Evolutionary conservation across 1,284 basidiomycete genomes (phyloP).

Genomic region (Cutaneotrichosporon cyanovorans): DNA sequence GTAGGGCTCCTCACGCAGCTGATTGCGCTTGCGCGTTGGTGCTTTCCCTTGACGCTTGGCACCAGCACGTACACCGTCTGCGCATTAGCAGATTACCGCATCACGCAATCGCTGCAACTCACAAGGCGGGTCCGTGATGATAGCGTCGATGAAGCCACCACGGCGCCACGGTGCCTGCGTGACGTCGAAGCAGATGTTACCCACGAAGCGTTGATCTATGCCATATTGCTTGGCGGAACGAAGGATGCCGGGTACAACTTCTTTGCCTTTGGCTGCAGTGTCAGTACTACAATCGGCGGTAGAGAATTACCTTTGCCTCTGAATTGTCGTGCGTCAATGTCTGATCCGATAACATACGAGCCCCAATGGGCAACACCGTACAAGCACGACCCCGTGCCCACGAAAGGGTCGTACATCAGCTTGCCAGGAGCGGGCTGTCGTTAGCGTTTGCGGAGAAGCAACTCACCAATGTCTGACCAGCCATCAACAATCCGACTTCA

Average conservation of each 20-base stretch:
- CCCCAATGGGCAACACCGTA: slow-evolving; percentile 81
- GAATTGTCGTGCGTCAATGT: slow-evolving; percentile 97
- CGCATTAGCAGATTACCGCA: not conserved
- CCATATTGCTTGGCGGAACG: slow-evolving; percentile 82
- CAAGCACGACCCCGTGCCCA: slow-evolving; percentile 93
- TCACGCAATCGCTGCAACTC: slow-evolving; percentile 42
- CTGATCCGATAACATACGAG: slow-evolving; percentile 78
- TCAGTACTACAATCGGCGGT: not conserved
- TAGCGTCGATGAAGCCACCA: slow-evolving; percentile 85
- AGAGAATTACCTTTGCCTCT: slow-evolving; percentile 63
- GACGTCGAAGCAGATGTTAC: slow-evolving; percentile 82
- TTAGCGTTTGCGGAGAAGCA: not conserved
- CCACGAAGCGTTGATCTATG: slow-evolving; percentile 64
- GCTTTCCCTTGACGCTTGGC: slow-evolving; percentile 83
- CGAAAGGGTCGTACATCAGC: slow-evolving; percentile 91
- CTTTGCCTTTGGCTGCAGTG: slow-evolving; percentile 43
- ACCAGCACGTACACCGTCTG: slow-evolving; percentile 91
- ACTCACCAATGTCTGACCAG: slow-evolving; percentile 78
- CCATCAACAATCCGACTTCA: slow-evolving; percentile 90
- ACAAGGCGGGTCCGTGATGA: slow-evolving; percentile 91
- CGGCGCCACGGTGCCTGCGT: slow-evolving; percentile 82
- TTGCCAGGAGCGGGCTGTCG: slow-evolving; percentile 73
- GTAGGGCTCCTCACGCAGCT: slow-evolving; percentile 38
- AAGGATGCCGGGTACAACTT: slow-evolving; percentile 58
- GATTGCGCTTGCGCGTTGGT: slow-evolving; percentile 36